Conservation (phyloP, 768 basidiomycete genomes). For the Hortiboletus flavorubellus region DNA sequence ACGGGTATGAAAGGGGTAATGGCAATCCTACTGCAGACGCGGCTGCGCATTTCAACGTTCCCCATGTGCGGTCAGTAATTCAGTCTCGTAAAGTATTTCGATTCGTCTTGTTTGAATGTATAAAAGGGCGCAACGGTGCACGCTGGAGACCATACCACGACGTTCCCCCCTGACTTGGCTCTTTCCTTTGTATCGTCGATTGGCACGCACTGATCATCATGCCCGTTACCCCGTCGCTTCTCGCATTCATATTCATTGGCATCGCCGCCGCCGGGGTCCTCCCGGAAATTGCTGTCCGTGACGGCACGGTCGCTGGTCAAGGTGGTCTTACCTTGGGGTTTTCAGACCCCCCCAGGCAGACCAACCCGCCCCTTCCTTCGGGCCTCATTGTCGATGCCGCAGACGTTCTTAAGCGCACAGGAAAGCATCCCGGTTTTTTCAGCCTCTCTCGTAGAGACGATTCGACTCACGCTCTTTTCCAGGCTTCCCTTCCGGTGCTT, state of each 20-base stretch:
- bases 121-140: background rate
- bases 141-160: background rate
- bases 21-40: too few species aligned
- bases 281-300: background rate
- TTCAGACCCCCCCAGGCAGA: too few species aligned
- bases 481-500: background rate
- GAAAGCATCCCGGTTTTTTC: background rate
- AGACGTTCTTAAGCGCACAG: background rate
- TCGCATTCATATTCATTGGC: background rate
- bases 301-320: background rate
- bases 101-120: background rate
- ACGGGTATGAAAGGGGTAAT: too few species aligned
- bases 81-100: too few species aligned
- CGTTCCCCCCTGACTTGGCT: too few species aligned
- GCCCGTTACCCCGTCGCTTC: constrained; percentile 1
- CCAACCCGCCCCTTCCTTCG: too few species aligned
- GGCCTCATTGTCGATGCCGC: background rate
- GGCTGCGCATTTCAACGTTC: too few species aligned
- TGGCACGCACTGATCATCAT: background rate
- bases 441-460: background rate
- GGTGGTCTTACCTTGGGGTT: too few species aligned
- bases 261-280: constrained; percentile 1
- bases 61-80: too few species aligned
- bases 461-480: background rate
- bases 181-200: background rate